Conservation (phyloP, 805 yeast genomes). For the Lipomyces lipofer region DNA sequence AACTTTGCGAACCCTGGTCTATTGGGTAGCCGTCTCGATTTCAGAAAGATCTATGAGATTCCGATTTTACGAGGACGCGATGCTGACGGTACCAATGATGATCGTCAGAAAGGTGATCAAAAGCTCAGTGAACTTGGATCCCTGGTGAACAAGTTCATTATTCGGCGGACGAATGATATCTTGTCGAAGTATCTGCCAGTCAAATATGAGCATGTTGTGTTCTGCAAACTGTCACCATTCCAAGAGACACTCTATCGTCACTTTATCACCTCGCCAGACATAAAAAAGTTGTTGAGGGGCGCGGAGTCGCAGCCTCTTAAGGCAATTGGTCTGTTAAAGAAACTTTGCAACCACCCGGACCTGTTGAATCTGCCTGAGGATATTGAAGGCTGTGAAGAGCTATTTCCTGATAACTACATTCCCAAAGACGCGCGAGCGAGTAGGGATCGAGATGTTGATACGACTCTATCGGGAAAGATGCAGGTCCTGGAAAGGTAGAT, state of each 20-base stretch:
- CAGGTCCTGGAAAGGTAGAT: constrained; percentile 57
- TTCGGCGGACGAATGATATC: constrained; percentile 92
- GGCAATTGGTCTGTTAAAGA: constrained; percentile 85
- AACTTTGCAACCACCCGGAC: constrained; percentile 93
- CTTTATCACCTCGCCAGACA: constrained; percentile 77
- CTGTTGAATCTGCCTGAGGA: constrained; percentile 74
- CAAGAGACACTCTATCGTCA: constrained; percentile 71
- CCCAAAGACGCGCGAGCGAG: constrained; percentile 49
- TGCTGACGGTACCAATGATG: constrained; percentile 81
- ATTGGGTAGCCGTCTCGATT: constrained; percentile 79
- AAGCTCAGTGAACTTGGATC: constrained; percentile 70
- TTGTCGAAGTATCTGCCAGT: constrained; percentile 91
- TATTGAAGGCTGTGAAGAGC: constrained; percentile 61
- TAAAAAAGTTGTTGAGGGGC: constrained; percentile 61
- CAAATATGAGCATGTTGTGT: constrained; percentile 95
- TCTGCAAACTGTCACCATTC: constrained; percentile 77
- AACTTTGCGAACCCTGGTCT: constrained; percentile 94
- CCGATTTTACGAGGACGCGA: constrained; percentile 85
- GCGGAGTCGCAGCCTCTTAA: constrained; percentile 79
- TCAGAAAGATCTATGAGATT: constrained; percentile 79
- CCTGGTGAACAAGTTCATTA: constrained; percentile 84
- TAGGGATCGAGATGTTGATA: constrained; percentile 70
- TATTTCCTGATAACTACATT: constrained; percentile 72
- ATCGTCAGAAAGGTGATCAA: constrained; percentile 63
- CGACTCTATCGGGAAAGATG: constrained; percentile 86